These are phyloP conservation scores for Cubamyces sp. DNA, from an alignment of 768 basidiomycete genomes.

Conservation along the genomic window DNA sequence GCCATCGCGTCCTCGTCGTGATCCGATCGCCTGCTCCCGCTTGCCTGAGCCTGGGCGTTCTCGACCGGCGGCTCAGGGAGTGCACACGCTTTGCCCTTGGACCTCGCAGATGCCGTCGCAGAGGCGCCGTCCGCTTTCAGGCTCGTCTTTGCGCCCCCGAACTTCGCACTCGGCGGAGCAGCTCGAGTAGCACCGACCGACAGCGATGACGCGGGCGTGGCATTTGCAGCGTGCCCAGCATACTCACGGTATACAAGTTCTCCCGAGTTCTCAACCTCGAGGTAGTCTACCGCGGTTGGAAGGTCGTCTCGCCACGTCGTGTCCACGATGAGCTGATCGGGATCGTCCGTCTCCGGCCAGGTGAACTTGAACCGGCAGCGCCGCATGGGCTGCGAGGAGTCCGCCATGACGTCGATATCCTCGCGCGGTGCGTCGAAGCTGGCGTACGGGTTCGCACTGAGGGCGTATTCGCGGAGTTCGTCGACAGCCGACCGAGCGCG, in stretches of 20 bases:
- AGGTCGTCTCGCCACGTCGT: constrained; percentile 11
- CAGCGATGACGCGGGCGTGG: too few relatives aligned
- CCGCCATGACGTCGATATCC: neutral
- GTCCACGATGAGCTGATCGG: constrained; percentile 23
- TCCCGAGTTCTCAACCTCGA: neutral
- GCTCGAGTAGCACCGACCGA: too few relatives aligned
- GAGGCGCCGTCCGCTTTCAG: neutral
- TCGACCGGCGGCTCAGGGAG: too few relatives aligned
- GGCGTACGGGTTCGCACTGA: constrained; percentile 3
- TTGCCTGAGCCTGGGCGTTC: too few relatives aligned
- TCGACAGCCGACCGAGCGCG: neutral
- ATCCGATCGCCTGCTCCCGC: too few relatives aligned
- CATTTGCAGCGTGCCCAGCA: neutral
- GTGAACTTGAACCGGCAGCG: constrained; percentile 31
- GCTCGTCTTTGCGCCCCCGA: neutral
- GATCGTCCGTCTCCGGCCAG: constrained; percentile 32
- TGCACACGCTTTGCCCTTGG: too few relatives aligned
- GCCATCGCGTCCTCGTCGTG: neutral
- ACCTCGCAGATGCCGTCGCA: too few relatives aligned
- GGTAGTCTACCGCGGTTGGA: constrained; percentile 5
- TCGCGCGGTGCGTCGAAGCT: neutral
- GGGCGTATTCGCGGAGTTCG: neutral
- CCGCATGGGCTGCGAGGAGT: constrained; percentile 18
- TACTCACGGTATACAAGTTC: constrained; percentile 1
- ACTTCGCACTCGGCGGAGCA: too few relatives aligned